These are phyloP conservation scores for Ophiostoma montium DNA, from an alignment of 2,329 filamentous ascomycete species.

Conservation along the genomic window DNA sequence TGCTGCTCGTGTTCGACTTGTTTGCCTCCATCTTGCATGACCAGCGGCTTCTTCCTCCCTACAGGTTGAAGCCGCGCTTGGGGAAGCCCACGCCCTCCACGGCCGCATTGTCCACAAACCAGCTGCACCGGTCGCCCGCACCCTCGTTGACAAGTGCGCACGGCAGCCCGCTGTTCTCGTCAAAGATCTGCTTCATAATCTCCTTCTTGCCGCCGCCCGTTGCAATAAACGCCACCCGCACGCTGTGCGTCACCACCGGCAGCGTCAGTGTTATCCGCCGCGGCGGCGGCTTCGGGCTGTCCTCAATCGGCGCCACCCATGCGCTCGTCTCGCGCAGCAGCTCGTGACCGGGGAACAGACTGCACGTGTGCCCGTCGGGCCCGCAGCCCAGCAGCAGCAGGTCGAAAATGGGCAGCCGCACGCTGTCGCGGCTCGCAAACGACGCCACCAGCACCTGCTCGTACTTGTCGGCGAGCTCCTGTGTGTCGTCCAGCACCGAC, in stretches of 20 bases:
- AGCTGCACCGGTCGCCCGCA: constrained; percentile 74
- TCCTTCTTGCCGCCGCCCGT: constrained; percentile 84
- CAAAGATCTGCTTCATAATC: constrained; percentile 85
- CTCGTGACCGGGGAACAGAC: constrained; percentile 79
- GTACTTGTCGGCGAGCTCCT: constrained; percentile 89
- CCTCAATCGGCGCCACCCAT: constrained; percentile 84
- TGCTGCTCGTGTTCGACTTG: not conserved
- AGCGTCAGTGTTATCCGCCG: constrained; percentile 84
- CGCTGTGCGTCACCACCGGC: constrained; percentile 75
- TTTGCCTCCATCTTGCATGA: not conserved
- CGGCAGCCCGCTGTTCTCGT: constrained; percentile 64
- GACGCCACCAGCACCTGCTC: constrained; percentile 72
- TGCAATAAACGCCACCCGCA: constrained; percentile 81
- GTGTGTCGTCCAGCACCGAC: constrained; percentile 53
- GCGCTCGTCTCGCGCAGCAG: constrained; percentile 75
- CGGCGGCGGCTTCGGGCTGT: constrained; percentile 89
- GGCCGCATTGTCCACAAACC: constrained; percentile 84
- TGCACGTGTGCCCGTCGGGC: constrained; percentile 95
- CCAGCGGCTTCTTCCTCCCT: not conserved
- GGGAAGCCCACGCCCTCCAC: constrained; percentile 77
- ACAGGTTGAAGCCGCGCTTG: constrained; percentile 48
- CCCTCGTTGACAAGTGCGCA: constrained; percentile 79
- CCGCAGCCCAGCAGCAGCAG: constrained; percentile 86
- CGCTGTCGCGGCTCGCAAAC: constrained; percentile 85
- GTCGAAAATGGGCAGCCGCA: constrained; percentile 91